A percentile compares a stretch with the other conserved stretches of the same genome.
phyloP scores from a whole-genome alignment of 768 basidiomycete species.

The Macrolepiota fuliginosa region DNA sequence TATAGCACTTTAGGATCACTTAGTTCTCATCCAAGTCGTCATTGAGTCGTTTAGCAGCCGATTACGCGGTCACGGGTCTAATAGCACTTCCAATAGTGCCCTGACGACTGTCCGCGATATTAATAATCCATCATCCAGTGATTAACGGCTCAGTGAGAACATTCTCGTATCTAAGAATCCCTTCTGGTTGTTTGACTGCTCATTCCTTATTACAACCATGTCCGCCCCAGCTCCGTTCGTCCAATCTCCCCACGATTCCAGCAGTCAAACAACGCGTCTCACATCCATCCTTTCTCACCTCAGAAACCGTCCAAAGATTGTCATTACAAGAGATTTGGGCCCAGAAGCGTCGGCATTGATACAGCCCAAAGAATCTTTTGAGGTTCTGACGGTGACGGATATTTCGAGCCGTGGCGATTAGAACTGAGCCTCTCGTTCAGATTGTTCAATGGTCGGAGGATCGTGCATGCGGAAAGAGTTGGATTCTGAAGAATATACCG shows the following conservation, averaged over 20 bases:
- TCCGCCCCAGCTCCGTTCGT: constrained; percentile 4
- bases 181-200: not conserved
- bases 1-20: no score
- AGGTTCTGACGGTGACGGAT: constrained; percentile 35
- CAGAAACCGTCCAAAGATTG: constrained; percentile 36
- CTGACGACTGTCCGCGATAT: not conserved
- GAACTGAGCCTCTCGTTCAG: constrained; percentile 19
- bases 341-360: constrained; percentile 62
- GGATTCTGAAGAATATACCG: constrained; percentile 72
- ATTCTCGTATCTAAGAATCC: not conserved
- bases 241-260: not conserved
- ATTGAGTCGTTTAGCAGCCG: no score
- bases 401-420: not conserved
- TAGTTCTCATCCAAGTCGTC: no score
- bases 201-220: not conserved
- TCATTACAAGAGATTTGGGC: constrained; percentile 61
- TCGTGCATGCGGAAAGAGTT: constrained; percentile 52
- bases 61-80: no score
- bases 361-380: constrained; percentile 44
- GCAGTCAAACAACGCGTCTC: constrained; percentile 14
- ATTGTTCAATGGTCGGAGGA: constrained; percentile 50
- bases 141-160: not conserved
- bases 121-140: not conserved
- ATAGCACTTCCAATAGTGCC: no score
- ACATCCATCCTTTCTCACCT: constrained; percentile 18